Base-by-base conservation (phyloP, 148 eudicot species). In the Chenopodium suecicum region DNA sequence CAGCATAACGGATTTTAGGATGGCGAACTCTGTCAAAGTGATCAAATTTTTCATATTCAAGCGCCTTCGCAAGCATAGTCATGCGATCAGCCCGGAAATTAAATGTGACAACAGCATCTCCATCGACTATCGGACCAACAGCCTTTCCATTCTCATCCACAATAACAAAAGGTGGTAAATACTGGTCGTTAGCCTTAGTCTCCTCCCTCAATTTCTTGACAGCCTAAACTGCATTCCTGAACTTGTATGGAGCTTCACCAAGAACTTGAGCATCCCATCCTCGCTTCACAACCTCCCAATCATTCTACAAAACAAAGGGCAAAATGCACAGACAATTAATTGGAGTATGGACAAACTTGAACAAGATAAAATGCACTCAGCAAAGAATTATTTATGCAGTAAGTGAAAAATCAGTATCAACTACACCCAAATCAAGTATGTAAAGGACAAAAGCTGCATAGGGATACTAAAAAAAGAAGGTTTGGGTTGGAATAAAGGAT, bases 221-320 rank as follows among this genome's bases (percentile, higher is more conserved):
- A 64, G 98, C 98, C 80, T 95, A 97, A 68, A 92, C 56, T 48
- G 97, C 88, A 83, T 66, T 86, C 74, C 47, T 93, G 68, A 95
- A 95, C 83, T 95, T 91, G 86, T 95, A 80, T 27, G 94, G 98
- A 74, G 98, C 97, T 91, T 95, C 98, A 75, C 98, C 98, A 80
- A 95, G 97, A 74, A 95, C 98, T 82, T 95, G 98, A 54, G 98
- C 98, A 80, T 95, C 98, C 98, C 98, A 95, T 47, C 98, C 98
- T 63, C 98, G 90, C 83, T 95, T 95, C 54, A 95, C 94, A 77
- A 95, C 97, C 62, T 83, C 86, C 98, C 98, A 95, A 73, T 95
- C 98, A 78, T 95, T 95, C 98, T 95, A 84, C 47, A 78, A 71
- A 84, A 82, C 32, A 32, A 78, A 54, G 29, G 27, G 25, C 46